Percentiles rank a stretch among this genome's conserved stretches.
Conservation (phyloP, 2,329 filamentous ascomycete genomes). For the Arthrobotrys pseudoclavata region DNA sequence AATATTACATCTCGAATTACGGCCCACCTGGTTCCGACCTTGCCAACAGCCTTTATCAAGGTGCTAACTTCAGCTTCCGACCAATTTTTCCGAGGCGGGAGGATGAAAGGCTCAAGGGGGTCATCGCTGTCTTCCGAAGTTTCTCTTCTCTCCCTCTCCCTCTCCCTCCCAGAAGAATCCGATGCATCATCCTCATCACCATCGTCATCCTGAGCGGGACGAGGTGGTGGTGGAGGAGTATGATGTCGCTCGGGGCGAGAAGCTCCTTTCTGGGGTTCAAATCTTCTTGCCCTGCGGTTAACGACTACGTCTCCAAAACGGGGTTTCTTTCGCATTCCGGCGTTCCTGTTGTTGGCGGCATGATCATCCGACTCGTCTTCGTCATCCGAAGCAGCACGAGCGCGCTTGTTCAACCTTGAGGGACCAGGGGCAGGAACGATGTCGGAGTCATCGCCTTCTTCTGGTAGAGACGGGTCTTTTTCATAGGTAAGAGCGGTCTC, state of each 20-base stretch:
- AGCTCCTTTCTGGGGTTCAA: conserved; percentile 10
- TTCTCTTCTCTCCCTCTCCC: background rate
- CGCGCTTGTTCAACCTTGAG: background rate
- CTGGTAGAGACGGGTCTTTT: background rate
- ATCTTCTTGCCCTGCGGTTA: background rate
- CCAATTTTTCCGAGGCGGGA: background rate
- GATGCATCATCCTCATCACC: no score
- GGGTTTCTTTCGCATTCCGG: conserved; percentile 5
- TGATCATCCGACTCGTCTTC: conserved; percentile 31
- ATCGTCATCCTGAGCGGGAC: no score
- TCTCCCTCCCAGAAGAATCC: background rate
- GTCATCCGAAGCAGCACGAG: background rate
- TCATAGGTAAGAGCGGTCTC: background rate
- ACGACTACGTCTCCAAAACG: conserved; percentile 1
- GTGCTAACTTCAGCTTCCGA: background rate
- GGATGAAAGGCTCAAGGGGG: background rate
- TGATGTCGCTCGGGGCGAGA: background rate
- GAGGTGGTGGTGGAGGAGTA: background rate
- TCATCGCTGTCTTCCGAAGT: background rate
- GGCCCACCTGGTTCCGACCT: conserved; percentile 17
- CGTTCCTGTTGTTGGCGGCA: background rate
- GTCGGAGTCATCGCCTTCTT: background rate
- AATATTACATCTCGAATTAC: conserved; percentile 37
- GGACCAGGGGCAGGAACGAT: background rate
- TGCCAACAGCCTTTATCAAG: conserved; percentile 12